A percentile compares a stretch with the other conserved stretches of the same genome.
Evolutionary conservation across 345 rosid species (phyloP).

Genomic region (Populus simonii): DNA sequence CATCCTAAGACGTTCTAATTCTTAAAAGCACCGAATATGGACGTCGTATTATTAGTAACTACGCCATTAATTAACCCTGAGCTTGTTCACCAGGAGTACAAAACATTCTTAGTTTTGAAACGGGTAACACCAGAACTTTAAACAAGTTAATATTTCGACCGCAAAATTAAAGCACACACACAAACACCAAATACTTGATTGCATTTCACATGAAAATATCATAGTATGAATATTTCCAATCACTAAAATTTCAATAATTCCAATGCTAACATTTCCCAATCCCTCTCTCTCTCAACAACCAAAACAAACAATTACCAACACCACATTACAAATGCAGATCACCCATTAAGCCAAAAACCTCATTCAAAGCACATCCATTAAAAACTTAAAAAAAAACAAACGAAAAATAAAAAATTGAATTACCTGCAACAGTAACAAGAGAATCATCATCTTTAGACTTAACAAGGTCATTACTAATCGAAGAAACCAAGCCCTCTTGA

Average conservation of each 20-base stretch:
- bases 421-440: constrained; percentile 91
- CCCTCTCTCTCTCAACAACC: not conserved
- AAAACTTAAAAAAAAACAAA: not conserved
- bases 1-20: no score
- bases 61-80: no score
- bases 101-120: no score
- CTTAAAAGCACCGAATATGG: no score
- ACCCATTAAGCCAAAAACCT: not conserved
- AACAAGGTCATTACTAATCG: constrained; percentile 38
- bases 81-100: no score
- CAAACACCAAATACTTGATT: no score
- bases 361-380: not conserved
- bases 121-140: no score
- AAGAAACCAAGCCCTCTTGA: constrained; percentile 53
- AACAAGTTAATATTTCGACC: no score
- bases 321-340: not conserved
- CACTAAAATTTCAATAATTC: not conserved
- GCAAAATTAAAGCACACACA: no score
- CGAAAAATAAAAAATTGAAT: not conserved
- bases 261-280: not conserved
- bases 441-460: constrained; percentile 82
- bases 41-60: no score
- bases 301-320: not conserved
- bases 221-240: not conserved
- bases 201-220: no score